These are phyloP conservation scores for Flaveria linearis DNA, from an alignment of 129 eudicot species.

Conservation along the genomic window DNA sequence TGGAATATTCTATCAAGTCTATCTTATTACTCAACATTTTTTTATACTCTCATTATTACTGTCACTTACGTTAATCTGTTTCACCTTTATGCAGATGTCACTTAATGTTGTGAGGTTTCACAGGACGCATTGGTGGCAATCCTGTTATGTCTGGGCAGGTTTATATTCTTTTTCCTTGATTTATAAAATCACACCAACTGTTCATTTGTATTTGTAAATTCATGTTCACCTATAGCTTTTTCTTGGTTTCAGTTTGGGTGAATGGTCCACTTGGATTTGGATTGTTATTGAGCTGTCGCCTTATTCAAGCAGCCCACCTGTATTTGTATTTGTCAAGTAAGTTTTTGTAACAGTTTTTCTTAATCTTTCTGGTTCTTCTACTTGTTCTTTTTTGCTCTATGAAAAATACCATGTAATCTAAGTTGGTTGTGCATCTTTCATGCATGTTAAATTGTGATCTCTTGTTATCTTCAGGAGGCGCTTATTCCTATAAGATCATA, in stretches of 20 bases:
- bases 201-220: conserved; percentile 26
- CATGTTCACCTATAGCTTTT: conserved; percentile 1
- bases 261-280: conserved; percentile 89
- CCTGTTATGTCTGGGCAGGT: conserved; percentile 96
- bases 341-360: conserved; percentile 6
- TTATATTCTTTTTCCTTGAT: conserved; percentile 15
- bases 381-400: neutral
- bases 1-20: neutral
- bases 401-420: neutral
- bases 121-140: conserved; percentile 71
- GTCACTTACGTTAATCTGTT: neutral
- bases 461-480: conserved; percentile 65
- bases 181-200: neutral
- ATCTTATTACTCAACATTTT: neutral
- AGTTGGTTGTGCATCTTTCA: neutral
- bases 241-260: conserved; percentile 70
- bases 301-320: conserved; percentile 72
- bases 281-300: conserved; percentile 78
- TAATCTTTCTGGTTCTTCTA: neutral
- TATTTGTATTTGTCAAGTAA: conserved; percentile 79
- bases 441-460: conserved; percentile 9
- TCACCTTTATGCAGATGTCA: conserved; percentile 57
- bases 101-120: conserved; percentile 60
- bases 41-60: conserved; percentile 7
- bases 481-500: conserved; percentile 70